These are phyloP conservation scores for Vaccinium vitisidaea DNA, from an alignment of 148 eudicot species.

Conservation along the genomic window DNA sequence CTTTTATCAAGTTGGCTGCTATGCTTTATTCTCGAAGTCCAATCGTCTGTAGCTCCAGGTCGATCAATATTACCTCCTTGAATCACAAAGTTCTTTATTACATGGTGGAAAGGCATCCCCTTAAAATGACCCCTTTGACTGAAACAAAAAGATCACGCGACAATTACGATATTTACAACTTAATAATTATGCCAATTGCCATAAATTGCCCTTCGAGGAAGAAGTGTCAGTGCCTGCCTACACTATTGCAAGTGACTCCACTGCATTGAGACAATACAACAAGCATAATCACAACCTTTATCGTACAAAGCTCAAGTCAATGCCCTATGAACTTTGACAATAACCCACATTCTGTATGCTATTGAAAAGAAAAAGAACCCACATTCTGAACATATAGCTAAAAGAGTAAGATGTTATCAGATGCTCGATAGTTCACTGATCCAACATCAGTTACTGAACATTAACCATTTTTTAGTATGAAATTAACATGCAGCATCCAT, in stretches of 20 bases:
- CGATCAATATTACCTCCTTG: conserved; percentile 67
- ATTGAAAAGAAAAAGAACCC: too few species aligned
- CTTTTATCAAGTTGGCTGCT: conserved; percentile 66
- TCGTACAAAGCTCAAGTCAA: not conserved
- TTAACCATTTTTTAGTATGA: not conserved
- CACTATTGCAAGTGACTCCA: not conserved
- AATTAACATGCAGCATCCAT: not conserved
- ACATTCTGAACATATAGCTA: not conserved
- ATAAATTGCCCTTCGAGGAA: not conserved
- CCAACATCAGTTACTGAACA: not conserved
- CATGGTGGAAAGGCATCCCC: conserved; percentile 83
- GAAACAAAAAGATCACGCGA: conserved; percentile 23
- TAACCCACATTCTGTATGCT: not conserved
- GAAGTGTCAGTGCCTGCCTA: not conserved
- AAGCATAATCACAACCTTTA: not conserved
- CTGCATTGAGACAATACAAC: not conserved
- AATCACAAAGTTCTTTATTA: conserved; percentile 75
- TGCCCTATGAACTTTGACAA: not conserved
- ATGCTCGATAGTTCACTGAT: not conserved
- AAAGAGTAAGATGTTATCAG: not conserved
- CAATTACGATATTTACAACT: not conserved
- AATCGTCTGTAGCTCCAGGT: conserved; percentile 61
- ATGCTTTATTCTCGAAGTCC: conserved; percentile 73
- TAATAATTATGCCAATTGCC: not conserved
- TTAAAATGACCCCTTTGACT: conserved; percentile 77